Evolutionary conservation across 2,329 filamentous ascomycete genomes (phyloP).

Genomic region (Verruconis gallopava): DNA sequence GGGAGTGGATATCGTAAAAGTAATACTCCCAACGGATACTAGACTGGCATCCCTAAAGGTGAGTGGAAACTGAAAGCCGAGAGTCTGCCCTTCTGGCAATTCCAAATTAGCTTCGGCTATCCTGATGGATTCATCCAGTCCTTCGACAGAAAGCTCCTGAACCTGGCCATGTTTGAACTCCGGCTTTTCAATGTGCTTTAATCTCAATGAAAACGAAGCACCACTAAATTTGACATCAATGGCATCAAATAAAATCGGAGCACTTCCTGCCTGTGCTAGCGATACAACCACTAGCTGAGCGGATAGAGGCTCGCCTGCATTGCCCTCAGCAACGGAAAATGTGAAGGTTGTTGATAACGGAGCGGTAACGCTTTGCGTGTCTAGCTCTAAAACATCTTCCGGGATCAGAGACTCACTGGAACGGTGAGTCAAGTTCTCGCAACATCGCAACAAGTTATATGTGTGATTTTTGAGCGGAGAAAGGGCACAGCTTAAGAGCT

Average conservation of each 20-base stretch:
- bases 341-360: constrained; percentile 24
- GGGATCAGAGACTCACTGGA: background rate
- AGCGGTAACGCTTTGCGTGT: constrained; percentile 24
- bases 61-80: constrained; percentile 58
- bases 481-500: constrained; percentile 27
- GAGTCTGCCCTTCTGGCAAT: constrained; percentile 52
- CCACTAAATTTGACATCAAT: background rate
- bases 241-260: constrained; percentile 25
- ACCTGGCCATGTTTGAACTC: background rate
- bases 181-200: background rate
- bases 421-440: constrained; percentile 18
- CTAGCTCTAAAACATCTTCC: background rate
- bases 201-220: background rate
- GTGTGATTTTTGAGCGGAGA: constrained; percentile 15
- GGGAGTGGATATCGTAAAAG: constrained; percentile 49
- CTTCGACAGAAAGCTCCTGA: background rate
- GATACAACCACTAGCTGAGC: constrained; percentile 43
- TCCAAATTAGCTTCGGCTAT: constrained; percentile 43
- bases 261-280: constrained; percentile 30
- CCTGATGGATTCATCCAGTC: background rate
- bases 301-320: constrained; percentile 45
- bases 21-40: constrained; percentile 51
- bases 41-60: constrained; percentile 73
- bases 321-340: constrained; percentile 41
- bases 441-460: constrained; percentile 34